Conservation (phyloP, 257 asterid genomes). For the Anisodus acutangulus region DNA sequence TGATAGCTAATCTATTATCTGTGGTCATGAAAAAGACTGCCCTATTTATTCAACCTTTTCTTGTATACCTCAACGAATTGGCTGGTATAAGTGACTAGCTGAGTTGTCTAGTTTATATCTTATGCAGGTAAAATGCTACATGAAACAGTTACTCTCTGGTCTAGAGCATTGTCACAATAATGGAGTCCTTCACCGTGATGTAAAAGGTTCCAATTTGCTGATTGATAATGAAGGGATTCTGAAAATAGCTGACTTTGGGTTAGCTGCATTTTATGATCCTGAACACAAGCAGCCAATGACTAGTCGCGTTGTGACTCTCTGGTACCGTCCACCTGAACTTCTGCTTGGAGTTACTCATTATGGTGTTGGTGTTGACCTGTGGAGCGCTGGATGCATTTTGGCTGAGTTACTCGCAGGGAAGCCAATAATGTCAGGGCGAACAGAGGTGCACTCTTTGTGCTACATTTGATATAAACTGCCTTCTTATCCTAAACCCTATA, state of each 20-base stretch:
- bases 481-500: not conserved
- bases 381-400: constrained; percentile 98
- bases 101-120: constrained; percentile 29
- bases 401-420: constrained; percentile 85
- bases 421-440: constrained; percentile 89
- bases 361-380: constrained; percentile 85
- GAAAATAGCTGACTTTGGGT: constrained; percentile 91
- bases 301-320: constrained; percentile 89
- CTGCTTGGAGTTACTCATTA: constrained; percentile 79
- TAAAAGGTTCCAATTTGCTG: constrained; percentile 86
- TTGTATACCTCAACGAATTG: not conserved
- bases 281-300: constrained; percentile 73
- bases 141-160: constrained; percentile 83
- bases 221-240: constrained; percentile 73
- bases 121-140: constrained; percentile 82
- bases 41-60: not conserved
- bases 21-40: constrained; percentile 16
- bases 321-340: constrained; percentile 99
- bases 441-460: constrained; percentile 63
- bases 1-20: constrained; percentile 16
- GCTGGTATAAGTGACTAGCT: constrained; percentile 20
- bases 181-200: constrained; percentile 91
- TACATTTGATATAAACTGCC: constrained; percentile 2
- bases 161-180: constrained; percentile 92
- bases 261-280: constrained; percentile 77